Base-by-base conservation (phyloP, 164 flowering plant species). In the Vitis cinerea region DNA sequence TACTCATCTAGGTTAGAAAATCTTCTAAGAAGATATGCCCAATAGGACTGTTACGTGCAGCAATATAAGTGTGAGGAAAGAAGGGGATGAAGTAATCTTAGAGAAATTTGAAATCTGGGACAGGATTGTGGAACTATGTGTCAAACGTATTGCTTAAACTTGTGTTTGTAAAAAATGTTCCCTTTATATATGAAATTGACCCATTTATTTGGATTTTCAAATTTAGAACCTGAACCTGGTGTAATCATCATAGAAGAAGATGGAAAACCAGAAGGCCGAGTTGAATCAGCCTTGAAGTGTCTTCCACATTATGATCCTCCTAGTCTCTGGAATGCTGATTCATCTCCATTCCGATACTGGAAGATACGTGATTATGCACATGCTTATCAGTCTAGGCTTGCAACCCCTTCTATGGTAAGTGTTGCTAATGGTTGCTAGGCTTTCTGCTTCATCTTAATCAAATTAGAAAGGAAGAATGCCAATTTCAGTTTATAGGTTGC, bases 341-440 rank as follows among this genome's bases (percentile, higher is more conserved):
- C 79, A 8, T 53, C 69, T 67, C 31, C 80, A 56, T 91, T 90
- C 66, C 81, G 85, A 59, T 91, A 91, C 74, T 93, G 99, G 99
- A 95, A 83, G 68, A 91, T 95, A 66, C 90, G 97, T 54, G 98
- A 95, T 76, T 93, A 78, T 81, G 93, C 97, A 60, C 80, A 91
- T 84, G 98, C 99, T 70, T 95, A 95, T 76, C 92, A 85, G 59
- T 79, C 90, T 47, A 69, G 72, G 69, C 72, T 74, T 62, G 78
- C 81, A 7, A 91, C 98, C 53, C 99, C 99, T 49, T 83, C 87
- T 17, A 80, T 79, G 77, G 99, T 90, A 76, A 72, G 80, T 37
- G 44, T 75, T 27, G n/a, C 49, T 11, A 15, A 55, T 52, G 56
- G 62, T 17, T 52, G 15, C 47, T 3, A 19, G 50, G 59, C 31